Base-by-base conservation (phyloP, 2,329 filamentous ascomycete species). In the Diaporthe sp. region DNA sequence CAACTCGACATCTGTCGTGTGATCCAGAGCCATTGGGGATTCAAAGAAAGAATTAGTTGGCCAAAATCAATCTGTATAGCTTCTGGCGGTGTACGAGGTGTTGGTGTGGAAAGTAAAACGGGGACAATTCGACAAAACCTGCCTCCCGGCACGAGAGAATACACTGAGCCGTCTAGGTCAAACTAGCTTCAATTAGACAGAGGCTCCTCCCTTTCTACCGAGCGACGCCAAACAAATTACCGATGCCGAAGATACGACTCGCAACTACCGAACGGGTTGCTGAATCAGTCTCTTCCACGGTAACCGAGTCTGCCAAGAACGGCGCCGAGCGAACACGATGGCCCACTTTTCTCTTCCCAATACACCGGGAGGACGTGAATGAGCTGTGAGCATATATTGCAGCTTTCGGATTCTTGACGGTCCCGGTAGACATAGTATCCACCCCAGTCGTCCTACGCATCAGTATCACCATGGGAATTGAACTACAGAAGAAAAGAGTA, bases 201-300 rank as follows among this genome's bases (percentile, higher is more conserved):
- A n/a, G 19, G 6, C 19, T n/a, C 6, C 7, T 37, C n/a, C 9
- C 19, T 2, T 37, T 59, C 31, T 59, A 25, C 57, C 57, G 34
- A 59, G 57, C 31, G 17, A 59, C 1, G 10, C 57, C 22, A 59
- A n/a, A 59, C 34, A 13, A 59, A 59, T 59, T 59, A 39, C 57
- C 57, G 57, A 59, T 59, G 57, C 57, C 57, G 57, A 59, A 59
- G 57, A 39, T 37, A 39, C 57, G 57, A 34, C 31, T 59, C 28
- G 34, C 28, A 37, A 59, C 57, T 22, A 37, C 57, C 57, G 57
- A 59, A 39, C 12, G 2, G 25, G 34, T 22, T 12, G 17, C 49
- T 53, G 49, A 53, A 25, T 53, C 49, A 53, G 49, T 53, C 25
- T 53, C n/a, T 53, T 12, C 28, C 57, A 39, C 31, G 37, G 57